Evolutionary conservation across 2,329 filamentous ascomycete species (phyloP), one percentile per base, ranked within the genome.

Genomic region (Xylariaceae sp.): DNA sequence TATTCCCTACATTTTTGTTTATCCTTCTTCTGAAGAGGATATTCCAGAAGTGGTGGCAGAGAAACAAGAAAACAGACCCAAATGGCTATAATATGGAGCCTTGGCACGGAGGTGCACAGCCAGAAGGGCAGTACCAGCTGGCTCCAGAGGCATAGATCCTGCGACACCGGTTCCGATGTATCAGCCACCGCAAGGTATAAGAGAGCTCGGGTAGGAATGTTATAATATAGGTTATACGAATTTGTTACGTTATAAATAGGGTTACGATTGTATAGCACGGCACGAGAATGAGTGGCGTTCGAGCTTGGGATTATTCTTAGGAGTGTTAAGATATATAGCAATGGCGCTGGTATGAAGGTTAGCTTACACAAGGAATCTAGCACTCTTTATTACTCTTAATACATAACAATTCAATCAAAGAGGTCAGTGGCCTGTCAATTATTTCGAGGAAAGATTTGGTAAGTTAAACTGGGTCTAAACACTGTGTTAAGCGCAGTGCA

Each of bases 1-100:
- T 78, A 30, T 66, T 76, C 55, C 67, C 80, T 4, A 67, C 71
- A 26, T 66, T 77, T 41, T 44, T 70, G 3, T 62, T 73, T 20
- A 60, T 71, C 21, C 59, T 80, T 18, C 60, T 74, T 45, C 65
- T 73, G 37, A 70, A 71, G 50, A 60, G 62, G 10, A 67, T 74
- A 47, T 61, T 73, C 47, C 60, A 59, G 24, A 70, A 66, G 47
- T 60, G 64, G 26, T 64, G 62, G 50, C 50, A 62, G 29, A 64
- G 64, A 57, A 59, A 59, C 10, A 71, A 72, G 58, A 57, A 60
- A 10, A 59, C 64, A 13, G 54, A 59, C 6, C 58, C 43, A 2
- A 50, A 43, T 21, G 67, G 65, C 0, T 70, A 67, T 29, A 44
- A 65, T 18, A 46, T 69, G 61, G 65, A 69, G 54, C 67, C 67